Base-by-base conservation (phyloP, 371 early-diverging fungal genomes). In the Circinella umbellata region DNA sequence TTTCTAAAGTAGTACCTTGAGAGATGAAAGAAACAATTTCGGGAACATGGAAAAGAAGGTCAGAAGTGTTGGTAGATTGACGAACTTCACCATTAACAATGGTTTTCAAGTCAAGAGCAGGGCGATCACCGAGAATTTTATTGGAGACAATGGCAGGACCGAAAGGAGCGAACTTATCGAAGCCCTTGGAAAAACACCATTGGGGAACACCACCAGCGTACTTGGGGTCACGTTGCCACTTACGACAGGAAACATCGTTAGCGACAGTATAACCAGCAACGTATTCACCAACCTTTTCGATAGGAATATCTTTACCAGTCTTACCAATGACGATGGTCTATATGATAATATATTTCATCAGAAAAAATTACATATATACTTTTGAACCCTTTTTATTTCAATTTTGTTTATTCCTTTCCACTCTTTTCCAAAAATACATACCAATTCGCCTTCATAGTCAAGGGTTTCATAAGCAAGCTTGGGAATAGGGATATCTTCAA, bases 131-230 rank as follows among this genome's bases (percentile, higher is more conserved):
- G 48, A 89, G 75, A 14, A 84, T 27, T 34, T 68, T 72, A 15
- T 78, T 61, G 2, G 86, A 86, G 1, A 87, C 87, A 53, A 89
- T 69, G 34, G 76, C 73, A 15, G 90, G 90, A 9, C 89, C 89
- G 46, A 89, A 67, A 36, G 89, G 88, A 4, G 85, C 80, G 66
- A 84, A 89, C 61, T 86, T 87, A 63, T 89, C 89, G 74, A 89
- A 89, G 34, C 84, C 81, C 65, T 88, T 88, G 53, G 79, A 76
- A 76, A 88, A 89, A 63, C 79, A 80, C 89, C 89, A 89, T 71
- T 88, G 89, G 34, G 75, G 75, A 63, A 75, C 72, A 47, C 75
- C 75, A 46, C 75, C 75, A 66, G 75, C 75, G 53, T 62, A 72
- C 49, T 72, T 75, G 63, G 75, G 72, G 27, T 75, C 75, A 4